Evolutionary conservation across 176 grass and related monocot species (phyloP).

Genomic region (Musa itinerans): DNA sequence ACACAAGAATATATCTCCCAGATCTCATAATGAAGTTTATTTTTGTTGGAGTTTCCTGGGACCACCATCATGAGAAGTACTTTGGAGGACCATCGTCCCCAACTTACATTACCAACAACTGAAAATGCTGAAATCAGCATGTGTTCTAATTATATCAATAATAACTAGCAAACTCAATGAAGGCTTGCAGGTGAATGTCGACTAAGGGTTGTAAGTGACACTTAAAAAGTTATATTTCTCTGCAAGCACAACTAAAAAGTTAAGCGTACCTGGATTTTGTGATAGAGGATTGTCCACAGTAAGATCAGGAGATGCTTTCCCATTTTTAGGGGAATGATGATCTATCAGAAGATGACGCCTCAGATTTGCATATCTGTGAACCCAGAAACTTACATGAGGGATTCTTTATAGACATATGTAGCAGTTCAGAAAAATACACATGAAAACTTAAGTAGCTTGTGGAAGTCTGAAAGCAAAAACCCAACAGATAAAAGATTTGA

Average conservation of each 20-base stretch:
- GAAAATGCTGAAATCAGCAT: neutral
- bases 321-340: constrained; percentile 55
- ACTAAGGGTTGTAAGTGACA: neutral
- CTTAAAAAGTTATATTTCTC: neutral
- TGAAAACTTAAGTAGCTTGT: neutral
- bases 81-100: neutral
- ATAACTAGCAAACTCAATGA: neutral
- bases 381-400: constrained; percentile 3
- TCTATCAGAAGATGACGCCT: constrained; percentile 57
- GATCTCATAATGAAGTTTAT: neutral
- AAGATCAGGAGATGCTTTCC: constrained; percentile 44
- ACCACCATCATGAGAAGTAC: neutral
- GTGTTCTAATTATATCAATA: neutral
- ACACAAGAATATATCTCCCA: neutral
- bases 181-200: too few species aligned
- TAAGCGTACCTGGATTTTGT: constrained; percentile 76
- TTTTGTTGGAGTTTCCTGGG: neutral
- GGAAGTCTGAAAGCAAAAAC: neutral
- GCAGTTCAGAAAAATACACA: neutral
- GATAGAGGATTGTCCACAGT: constrained; percentile 86
- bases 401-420: neutral
- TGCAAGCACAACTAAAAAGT: neutral
- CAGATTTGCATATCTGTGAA: constrained; percentile 70
- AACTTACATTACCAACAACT: neutral
- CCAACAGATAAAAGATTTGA: neutral